A percentile compares a stretch with the other conserved stretches of the same genome.
These are phyloP conservation scores for Suhomyces guaymorum DNA, from an alignment of 1,139 yeast species.

Conservation along the genomic window DNA sequence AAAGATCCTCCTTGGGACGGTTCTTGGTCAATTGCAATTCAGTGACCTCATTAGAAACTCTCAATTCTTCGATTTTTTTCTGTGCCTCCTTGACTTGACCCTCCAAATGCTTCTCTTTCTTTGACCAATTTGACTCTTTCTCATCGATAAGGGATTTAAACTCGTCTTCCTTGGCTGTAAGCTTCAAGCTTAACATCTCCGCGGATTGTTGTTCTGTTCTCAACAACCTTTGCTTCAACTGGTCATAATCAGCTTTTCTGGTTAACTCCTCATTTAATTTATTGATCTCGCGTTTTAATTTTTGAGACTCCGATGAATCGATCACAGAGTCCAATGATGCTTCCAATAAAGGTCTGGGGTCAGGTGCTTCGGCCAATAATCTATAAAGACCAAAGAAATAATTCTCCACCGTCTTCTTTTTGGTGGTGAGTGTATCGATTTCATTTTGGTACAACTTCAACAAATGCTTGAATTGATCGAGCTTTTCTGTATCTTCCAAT, in stretches of 20 bases:
- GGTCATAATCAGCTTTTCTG: conserved; percentile 76
- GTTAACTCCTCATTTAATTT: conserved; percentile 61
- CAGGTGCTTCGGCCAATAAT: conserved; percentile 85
- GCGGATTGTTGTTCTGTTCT: conserved; percentile 61
- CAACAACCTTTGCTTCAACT: conserved; percentile 60
- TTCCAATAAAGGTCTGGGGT: conserved; percentile 81
- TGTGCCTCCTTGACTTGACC: conserved; percentile 49
- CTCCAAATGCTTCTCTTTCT: conserved; percentile 47
- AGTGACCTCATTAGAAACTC: conserved; percentile 56
- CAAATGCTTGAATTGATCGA: conserved; percentile 62
- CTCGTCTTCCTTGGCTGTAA: conserved; percentile 65
- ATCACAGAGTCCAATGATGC: conserved; percentile 69
- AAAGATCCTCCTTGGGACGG: conserved; percentile 12
- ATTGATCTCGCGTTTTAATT: conserved; percentile 54
- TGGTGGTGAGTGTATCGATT: conserved; percentile 76
- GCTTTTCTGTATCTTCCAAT: conserved; percentile 62
- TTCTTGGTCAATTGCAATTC: conserved; percentile 47
- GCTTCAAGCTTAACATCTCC: conserved; percentile 46
- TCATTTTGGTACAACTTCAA: conserved; percentile 85
- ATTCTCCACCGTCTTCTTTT: conserved; percentile 73
- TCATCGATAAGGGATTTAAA: conserved; percentile 59
- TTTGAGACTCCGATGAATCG: conserved; percentile 55
- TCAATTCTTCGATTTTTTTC: conserved; percentile 53
- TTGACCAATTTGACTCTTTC: conserved; percentile 60
- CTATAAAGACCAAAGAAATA: conserved; percentile 75